Conservation (phyloP, 2,329 filamentous ascomycete species). For the Paecilomyces sp. region DNA sequence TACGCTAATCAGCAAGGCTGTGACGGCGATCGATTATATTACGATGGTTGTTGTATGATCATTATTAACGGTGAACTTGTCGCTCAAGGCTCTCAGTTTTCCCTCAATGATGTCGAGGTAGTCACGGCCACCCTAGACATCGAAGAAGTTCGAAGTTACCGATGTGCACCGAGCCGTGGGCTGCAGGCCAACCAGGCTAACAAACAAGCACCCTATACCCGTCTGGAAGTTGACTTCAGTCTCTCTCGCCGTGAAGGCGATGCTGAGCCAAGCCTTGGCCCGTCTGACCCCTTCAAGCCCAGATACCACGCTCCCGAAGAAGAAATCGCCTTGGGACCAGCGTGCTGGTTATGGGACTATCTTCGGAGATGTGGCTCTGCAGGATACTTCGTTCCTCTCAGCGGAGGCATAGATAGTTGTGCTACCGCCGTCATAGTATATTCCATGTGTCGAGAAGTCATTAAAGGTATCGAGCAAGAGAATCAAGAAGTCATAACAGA, state of each 20-base stretch:
- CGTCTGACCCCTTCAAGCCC: constrained; percentile 40
- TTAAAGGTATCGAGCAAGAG: constrained; percentile 26
- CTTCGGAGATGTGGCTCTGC: constrained; percentile 28
- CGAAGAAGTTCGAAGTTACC: constrained; percentile 58
- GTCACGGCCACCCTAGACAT: constrained; percentile 60
- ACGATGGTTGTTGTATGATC: constrained; percentile 58
- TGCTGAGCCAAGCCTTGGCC: constrained; percentile 38
- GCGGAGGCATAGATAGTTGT: constrained; percentile 34
- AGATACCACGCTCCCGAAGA: constrained; percentile 58
- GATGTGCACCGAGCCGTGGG: constrained; percentile 50
- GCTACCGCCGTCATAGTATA: constrained; percentile 32
- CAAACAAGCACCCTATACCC: constrained; percentile 22
- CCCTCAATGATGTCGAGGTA: constrained; percentile 58
- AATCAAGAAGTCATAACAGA: constrained; percentile 48
- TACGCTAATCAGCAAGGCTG: constrained; percentile 58
- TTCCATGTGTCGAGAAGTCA: constrained; percentile 31
- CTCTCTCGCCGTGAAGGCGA: constrained; percentile 29
- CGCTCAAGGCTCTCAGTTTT: constrained; percentile 61
- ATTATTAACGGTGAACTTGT: constrained; percentile 56
- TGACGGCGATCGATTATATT: constrained; percentile 56
- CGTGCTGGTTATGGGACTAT: constrained; percentile 55
- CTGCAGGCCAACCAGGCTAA: constrained; percentile 48
- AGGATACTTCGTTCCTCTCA: constrained; percentile 33
- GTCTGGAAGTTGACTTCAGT: constrained; percentile 30
- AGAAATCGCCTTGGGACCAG: constrained; percentile 59